Evolutionary conservation across 352 stramenopile genomes (phyloP), one percentile per base, ranked within the genome.

Genomic region (Phytopythium chamaehyphon): DNA sequence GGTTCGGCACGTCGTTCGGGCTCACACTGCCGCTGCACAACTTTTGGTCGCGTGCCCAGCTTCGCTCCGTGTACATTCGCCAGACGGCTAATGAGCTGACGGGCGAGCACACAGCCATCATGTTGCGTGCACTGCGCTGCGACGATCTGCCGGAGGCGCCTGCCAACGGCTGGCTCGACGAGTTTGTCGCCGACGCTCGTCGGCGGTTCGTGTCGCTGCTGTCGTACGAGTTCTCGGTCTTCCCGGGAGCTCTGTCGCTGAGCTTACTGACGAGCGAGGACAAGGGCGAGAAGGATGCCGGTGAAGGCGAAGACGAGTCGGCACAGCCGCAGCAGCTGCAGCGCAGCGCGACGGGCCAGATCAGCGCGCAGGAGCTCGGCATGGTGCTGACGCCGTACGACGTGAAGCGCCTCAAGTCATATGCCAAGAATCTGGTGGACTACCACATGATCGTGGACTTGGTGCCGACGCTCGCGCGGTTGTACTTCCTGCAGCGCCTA

Each of bases 81-180:
- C 97, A 99, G 75, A 99, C 97, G 7, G 79, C 95, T n/a, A 99
- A 99, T 70, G 96, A 99, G 35, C 83, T 99, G 42, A 99, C 97
- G 23, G 97, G 97, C 21, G 97, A 99, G 70, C 95, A 99, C 66
- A 98, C 95, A 24, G 78, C 90, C 14, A 98, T 99, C 59, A 77
- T 97, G 77, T 65, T 93, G 59, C 78, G 78, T 40, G 69, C 74
- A 14, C 66, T 93, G 53, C 69, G 65, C 50, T 90, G 80, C 43
- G 73, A 94, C 42, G 86, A 91, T 47, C 54, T 97, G 24, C 74
- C 78, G 2, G 80, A 86, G 40, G 68, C 85, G 16, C 88, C 90
- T 2, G 66, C 80, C 14, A 52, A 86, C 45, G 93, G 93, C 8
- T 99, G 97, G 96, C 72, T 99, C 1, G 58, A 92, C 36, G 82